Base-by-base conservation (phyloP, 1,139 yeast species). In the Candida freyschussii region DNA sequence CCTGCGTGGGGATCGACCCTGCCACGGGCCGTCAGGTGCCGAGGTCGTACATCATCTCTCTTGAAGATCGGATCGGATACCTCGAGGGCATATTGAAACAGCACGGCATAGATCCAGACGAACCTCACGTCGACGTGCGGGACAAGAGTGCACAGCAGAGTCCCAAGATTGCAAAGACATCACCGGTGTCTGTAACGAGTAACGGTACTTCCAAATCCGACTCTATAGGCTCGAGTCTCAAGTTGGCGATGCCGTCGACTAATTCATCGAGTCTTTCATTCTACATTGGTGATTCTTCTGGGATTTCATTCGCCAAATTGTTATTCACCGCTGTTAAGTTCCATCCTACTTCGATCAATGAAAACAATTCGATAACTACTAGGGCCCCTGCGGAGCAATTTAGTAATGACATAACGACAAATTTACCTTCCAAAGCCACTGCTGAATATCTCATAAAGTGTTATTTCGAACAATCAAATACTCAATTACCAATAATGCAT, bases 21-120 rank as follows among this genome's bases (percentile, higher is more conserved):
- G 86, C 86, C 4, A 83, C 95, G 0, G 95, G 95, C 0, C 63
- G 95, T 37, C 87, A 82, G 44, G 75, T 86, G 1, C 95, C 96
- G 0, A 62, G 96, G 29, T 78, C 87, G 9, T 86, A 87, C 51
- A 75, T 85, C 6, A 70, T 76, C 12, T 81, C 79, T 47, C 59
- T 87, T 36, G 96, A 87, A 52, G 78, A 75, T 35, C 63, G 77
- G 25, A 64, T 86, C 3, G 66, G 69, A 11, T 58, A 60, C 13
- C 62, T 86, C 41, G 87, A 83, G 52, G 47, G 50, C 4, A 61
- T 65, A 37, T 53, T 85, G 27, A 56, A 58, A 32, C 59, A 59
- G 20, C 51, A 63, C 33, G 76, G 75, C 1, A 53, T 69, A 5
- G 63, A 55, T 36, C 54, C 60, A 2, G 42, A 42, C 2, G 35